These are phyloP conservation scores for Sistotremastrum suecicum DNA, from an alignment of 768 basidiomycete genomes.

Conservation along the genomic window DNA sequence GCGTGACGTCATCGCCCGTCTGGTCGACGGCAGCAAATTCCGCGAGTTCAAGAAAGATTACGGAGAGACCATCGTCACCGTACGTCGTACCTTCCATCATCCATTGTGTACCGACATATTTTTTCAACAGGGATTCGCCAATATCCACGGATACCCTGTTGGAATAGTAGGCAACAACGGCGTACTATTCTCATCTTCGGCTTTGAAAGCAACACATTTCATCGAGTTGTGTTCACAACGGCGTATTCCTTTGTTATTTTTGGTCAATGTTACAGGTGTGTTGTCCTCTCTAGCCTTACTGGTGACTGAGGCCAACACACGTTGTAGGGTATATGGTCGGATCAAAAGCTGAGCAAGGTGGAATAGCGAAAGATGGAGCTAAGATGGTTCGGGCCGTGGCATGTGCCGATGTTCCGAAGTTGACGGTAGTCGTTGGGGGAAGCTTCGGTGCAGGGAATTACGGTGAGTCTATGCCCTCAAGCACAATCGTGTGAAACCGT, in stretches of 20 bases:
- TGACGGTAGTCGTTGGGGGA: constrained; percentile 86
- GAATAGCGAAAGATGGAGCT: constrained; percentile 91
- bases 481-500: constrained; percentile 1
- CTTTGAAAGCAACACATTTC: constrained; percentile 89
- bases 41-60: constrained; percentile 96
- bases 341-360: constrained; percentile 85
- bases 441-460: constrained; percentile 95
- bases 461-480: constrained; percentile 30
- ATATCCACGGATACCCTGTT: constrained; percentile 78
- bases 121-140: constrained; percentile 57
- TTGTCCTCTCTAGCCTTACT: background rate
- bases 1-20: constrained; percentile 82
- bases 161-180: constrained; percentile 93
- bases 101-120: background rate
- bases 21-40: constrained; percentile 85
- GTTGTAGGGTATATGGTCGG: constrained; percentile 84
- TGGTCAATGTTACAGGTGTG: constrained; percentile 86
- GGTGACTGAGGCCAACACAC: background rate
- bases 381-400: constrained; percentile 97
- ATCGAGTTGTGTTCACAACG: constrained; percentile 90
- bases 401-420: constrained; percentile 86
- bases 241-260: constrained; percentile 77
- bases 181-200: constrained; percentile 87
- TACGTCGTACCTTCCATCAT: constrained; percentile 18
- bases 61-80: constrained; percentile 80